Conservation (phyloP, 2,329 filamentous ascomycete genomes). For the Coniochaeta pulveracea region DNA sequence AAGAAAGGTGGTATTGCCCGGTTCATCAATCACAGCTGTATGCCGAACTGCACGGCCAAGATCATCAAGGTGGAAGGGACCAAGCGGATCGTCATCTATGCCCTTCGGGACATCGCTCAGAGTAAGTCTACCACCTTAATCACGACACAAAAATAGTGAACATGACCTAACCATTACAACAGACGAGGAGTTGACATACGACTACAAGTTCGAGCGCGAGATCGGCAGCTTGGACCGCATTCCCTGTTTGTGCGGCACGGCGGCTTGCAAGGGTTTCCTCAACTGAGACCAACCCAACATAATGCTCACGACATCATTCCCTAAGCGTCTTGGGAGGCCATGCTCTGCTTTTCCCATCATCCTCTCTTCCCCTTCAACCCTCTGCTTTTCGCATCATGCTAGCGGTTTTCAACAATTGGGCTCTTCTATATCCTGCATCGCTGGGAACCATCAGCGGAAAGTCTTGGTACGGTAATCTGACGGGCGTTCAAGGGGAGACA, state of each 20-base stretch:
- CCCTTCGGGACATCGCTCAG: conserved; percentile 84
- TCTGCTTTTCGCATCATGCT: too few species aligned
- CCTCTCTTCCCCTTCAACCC: too few species aligned
- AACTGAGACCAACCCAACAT: conserved; percentile 70
- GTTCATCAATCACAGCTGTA: conserved; percentile 98
- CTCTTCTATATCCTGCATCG: too few species aligned
- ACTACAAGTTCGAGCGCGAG: conserved; percentile 99
- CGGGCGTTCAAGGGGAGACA: too few species aligned
- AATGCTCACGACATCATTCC: too few species aligned
- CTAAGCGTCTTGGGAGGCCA: too few species aligned
- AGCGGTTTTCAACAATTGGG: too few species aligned
- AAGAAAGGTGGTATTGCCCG: conserved; percentile 97
- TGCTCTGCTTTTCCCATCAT: too few species aligned
- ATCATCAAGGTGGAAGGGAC: conserved; percentile 98
- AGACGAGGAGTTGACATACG: conserved; percentile 99
- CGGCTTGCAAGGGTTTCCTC: conserved; percentile 96
- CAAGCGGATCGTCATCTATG: conserved; percentile 98
- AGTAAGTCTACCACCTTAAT: conserved; percentile 50
- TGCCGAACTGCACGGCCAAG: conserved; percentile 96
- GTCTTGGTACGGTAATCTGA: too few species aligned
- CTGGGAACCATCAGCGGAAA: too few species aligned
- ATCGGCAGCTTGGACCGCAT: conserved; percentile 91
- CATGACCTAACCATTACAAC: conserved; percentile 11
- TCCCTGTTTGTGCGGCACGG: conserved; percentile 90
- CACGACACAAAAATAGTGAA: too few species aligned